Evolutionary conservation across 2,329 filamentous ascomycete genomes (phyloP), one percentile per base, ranked within the genome.

Genomic region (Fusarium sp.): DNA sequence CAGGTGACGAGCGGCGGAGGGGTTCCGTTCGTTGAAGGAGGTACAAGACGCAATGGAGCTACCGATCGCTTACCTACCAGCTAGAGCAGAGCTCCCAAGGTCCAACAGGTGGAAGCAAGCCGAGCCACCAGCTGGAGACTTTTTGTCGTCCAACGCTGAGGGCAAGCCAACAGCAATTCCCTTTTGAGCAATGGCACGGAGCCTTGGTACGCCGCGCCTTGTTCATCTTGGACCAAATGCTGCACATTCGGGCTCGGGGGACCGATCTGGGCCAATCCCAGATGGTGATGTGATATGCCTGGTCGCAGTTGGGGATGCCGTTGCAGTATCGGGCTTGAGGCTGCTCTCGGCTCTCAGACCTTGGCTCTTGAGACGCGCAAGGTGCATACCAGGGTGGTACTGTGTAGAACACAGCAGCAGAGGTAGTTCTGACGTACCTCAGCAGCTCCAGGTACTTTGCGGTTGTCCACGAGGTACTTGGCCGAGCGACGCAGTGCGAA

Each of bases 401-500:
- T 20, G 42, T n/a, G 20, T 14, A 51, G 60, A 51, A 57, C 65
- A 29, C 56, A 25, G 62, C 40, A 66, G 36, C 38, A 46, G 29
- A 33, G 25, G 50, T 53, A 53, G 27, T 4, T 13, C 50, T 25
- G 36, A 49, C 23, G 54, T 62, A 65, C 65, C 62, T 50, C 42
- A 51, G 25, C 50, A 54, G 51, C 63, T 40, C 9, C 11, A 56
- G 57, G 69, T 73, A 72, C 67, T 59, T 70, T 38, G 49, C 27
- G 10, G 46, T 54, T 20, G 23, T 46, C 16, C 31, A 67, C 40
- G 40, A 68, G 60, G 42, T 65, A 67, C 62, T 31, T 59, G 59
- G 64, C 55, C 62, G 50, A 70, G 69, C 72, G 69, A 74, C 72
- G 69, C 72, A 62, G 68, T 72, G 61, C 49, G 72, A 74, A 74